Evolutionary conservation across 345 rosid species (phyloP).

Genomic region (Pistacia atlantica): DNA sequence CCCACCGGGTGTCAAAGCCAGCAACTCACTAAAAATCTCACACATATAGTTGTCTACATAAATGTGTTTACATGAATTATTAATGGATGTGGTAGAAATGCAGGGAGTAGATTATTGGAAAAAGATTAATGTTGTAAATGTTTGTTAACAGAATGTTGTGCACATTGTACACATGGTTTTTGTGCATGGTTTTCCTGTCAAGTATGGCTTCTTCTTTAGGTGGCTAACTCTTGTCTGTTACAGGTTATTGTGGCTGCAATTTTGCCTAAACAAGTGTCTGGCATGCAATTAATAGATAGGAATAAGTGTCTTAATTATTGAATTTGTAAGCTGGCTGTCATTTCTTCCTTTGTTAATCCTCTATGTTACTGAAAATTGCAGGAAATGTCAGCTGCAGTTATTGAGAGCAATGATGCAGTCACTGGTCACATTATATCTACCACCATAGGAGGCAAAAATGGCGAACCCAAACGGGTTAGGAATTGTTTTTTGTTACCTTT

Average conservation of each 20-base stretch:
- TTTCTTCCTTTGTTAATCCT: constrained; percentile 4
- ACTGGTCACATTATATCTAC: constrained; percentile 79
- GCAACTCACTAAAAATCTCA: constrained; percentile 1
- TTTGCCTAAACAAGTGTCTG: not conserved
- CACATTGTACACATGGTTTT: not conserved
- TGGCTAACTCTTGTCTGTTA: not conserved
- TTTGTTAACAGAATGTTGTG: not conserved
- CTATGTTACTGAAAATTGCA: constrained; percentile 22
- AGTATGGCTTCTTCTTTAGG: constrained; percentile 3
- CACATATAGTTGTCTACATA: not conserved
- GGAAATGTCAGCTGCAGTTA: constrained; percentile 66
- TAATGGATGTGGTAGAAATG: not conserved
- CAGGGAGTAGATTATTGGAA: not conserved
- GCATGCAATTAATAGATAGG: constrained; percentile 3
- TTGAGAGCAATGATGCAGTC: constrained; percentile 60
- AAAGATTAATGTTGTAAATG: not conserved
- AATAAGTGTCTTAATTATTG: not conserved
- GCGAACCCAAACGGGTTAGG: constrained; percentile 76
- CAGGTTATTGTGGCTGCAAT: not conserved
- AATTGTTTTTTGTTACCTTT: constrained; percentile 6
- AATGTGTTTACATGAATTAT: not conserved
- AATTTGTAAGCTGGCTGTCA: not conserved
- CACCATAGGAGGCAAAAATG: constrained; percentile 84
- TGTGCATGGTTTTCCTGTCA: not conserved
- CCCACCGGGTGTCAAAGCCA: too few relatives aligned